These are phyloP conservation scores for Cephaloascus albidus DNA, from an alignment of 805 yeast genomes.

Conservation along the genomic window DNA sequence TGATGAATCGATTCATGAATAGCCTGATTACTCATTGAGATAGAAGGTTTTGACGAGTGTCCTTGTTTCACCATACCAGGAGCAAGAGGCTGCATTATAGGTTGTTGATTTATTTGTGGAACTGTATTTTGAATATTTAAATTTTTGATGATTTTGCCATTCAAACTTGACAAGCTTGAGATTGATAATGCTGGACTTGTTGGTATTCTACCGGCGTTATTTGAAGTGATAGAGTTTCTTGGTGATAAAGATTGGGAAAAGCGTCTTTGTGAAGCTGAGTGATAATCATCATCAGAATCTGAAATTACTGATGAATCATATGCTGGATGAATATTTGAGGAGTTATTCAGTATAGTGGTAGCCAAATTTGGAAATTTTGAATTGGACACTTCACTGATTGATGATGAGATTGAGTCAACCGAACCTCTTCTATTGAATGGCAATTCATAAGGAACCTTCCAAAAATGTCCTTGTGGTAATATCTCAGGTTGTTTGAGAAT, in stretches of 20 bases:
- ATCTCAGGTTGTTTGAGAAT: not conserved
- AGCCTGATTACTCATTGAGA: too few relatives aligned
- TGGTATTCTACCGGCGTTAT: conserved; percentile 17
- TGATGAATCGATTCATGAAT: conserved; percentile 1
- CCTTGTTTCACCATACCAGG: too few relatives aligned
- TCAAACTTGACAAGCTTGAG: conserved; percentile 10
- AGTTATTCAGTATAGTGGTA: conserved; percentile 10
- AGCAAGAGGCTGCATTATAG: conserved; percentile 6
- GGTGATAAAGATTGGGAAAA: conserved; percentile 17
- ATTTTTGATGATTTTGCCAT: conserved; percentile 6
- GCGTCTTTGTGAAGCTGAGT: conserved; percentile 7
- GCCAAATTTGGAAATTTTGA: conserved; percentile 18
- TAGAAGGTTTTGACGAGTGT: conserved; percentile 7
- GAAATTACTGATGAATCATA: conserved; percentile 6
- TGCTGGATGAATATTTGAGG: conserved; percentile 12
- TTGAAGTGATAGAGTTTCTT: conserved; percentile 21
- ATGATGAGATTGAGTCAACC: conserved; percentile 39
- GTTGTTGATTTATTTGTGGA: conserved; percentile 2
- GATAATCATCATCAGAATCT: conserved; percentile 26
- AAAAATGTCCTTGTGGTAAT: conserved; percentile 35
- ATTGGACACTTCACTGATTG: conserved; percentile 26
- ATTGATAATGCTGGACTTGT: conserved; percentile 5
- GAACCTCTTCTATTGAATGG: conserved; percentile 36
- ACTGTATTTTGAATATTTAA: conserved; percentile 3
- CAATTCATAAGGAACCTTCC: conserved; percentile 58